phyloP scores from a whole-genome alignment of 148 eudicot species.

The Talinum fruticosum region DNA sequence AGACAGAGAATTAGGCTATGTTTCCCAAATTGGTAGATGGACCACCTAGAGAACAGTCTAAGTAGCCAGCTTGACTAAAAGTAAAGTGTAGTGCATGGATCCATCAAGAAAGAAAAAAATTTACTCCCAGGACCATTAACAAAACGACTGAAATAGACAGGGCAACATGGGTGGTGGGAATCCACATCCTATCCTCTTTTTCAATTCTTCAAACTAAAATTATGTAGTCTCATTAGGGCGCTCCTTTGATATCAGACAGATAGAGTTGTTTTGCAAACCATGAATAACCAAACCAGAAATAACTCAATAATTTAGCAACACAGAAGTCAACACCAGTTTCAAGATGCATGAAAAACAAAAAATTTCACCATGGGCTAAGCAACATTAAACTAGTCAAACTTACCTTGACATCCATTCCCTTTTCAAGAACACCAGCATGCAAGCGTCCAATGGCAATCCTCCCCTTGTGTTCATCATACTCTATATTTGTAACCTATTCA shows the following conservation, averaged over 20 bases:
- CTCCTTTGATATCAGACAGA: neutral
- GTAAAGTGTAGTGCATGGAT: too few species aligned
- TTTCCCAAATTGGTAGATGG: too few species aligned
- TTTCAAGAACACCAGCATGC: conserved; percentile 84
- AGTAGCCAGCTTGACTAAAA: too few species aligned
- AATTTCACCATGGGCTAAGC: neutral
- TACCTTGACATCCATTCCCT: conserved; percentile 92
- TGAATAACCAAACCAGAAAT: neutral
- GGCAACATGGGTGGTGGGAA: neutral
- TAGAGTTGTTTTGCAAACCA: neutral
- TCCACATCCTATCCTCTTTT: neutral
- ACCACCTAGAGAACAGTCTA: too few species aligned
- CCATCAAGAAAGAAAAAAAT: neutral
- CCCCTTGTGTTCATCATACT: conserved; percentile 96
- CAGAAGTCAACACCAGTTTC: neutral
- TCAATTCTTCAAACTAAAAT: neutral
- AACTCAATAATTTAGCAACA: neutral
- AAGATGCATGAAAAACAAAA: neutral
- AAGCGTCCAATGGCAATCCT: conserved; percentile 91
- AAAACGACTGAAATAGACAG: neutral
- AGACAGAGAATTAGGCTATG: neutral
- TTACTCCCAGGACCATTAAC: neutral
- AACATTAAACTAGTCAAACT: conserved; percentile 11
- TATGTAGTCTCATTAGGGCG: neutral
- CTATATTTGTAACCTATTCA: conserved; percentile 74